A percentile compares a stretch with the other conserved stretches of the same genome.
These are phyloP conservation scores for Fusarium heterosporum DNA, from an alignment of 2,329 filamentous ascomycete genomes.

Conservation along the genomic window DNA sequence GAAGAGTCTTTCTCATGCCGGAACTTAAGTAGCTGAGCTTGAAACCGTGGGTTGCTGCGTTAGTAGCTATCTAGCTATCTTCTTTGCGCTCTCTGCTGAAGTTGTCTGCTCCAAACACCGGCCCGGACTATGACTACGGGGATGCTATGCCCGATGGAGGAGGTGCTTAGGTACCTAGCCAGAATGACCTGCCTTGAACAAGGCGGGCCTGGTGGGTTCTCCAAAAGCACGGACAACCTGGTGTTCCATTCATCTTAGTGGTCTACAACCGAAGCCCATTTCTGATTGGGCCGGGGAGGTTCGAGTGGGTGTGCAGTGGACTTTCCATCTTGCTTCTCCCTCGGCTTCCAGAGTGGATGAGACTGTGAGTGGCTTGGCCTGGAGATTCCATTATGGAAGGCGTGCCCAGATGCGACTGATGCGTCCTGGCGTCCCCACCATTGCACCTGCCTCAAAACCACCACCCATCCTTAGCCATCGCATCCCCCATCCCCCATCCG, in stretches of 20 bases:
- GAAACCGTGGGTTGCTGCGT: constrained; percentile 6
- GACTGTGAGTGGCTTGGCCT: constrained; percentile 41
- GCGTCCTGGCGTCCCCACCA: constrained; percentile 23
- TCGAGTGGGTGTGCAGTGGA: constrained; percentile 42
- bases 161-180: constrained; percentile 33
- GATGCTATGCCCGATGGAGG: constrained; percentile 44
- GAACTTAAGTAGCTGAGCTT: constrained; percentile 16
- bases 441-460: constrained; percentile 40
- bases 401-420: constrained; percentile 23
- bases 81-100: not conserved
- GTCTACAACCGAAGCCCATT: constrained; percentile 7
- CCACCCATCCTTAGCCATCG: constrained; percentile 20
- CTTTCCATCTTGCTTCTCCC: constrained; percentile 47
- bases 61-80: not conserved
- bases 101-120: constrained; percentile 16
- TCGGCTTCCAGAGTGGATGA: constrained; percentile 40
- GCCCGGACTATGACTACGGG: not conserved
- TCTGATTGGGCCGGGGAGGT: constrained; percentile 30
- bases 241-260: constrained; percentile 36
- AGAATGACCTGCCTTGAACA: constrained; percentile 33
- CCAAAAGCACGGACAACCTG: constrained; percentile 25
- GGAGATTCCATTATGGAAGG: constrained; percentile 41
- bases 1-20: constrained; percentile 2
- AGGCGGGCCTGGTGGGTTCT: constrained; percentile 36
- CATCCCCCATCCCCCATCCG: constrained; percentile 26